Evolutionary conservation across 2,329 filamentous ascomycete species (phyloP), one percentile per base, ranked within the genome.

Genomic region (Botrytis fabae): DNA sequence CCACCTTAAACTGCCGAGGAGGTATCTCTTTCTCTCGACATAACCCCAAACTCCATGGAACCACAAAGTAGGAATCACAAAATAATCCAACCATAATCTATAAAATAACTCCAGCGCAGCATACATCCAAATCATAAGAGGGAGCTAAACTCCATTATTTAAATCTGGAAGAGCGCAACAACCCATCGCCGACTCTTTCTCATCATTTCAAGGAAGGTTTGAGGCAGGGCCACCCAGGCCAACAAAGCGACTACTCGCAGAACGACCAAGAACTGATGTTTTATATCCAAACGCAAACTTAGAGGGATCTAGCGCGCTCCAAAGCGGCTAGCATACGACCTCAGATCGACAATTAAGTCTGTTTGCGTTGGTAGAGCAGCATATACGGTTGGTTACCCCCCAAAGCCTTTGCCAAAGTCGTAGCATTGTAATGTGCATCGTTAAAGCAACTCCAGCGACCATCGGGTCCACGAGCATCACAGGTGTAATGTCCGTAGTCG

Each of bases 401-500:
- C 14, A 70, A 40, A 62, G 70, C 71, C 71, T 68, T 61, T 44
- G 68, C 25, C 72, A 83, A 65, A 32, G 38, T 60, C 20, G 69
- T 69, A 38, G n/a, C 84, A n/a, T 51, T 44, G 46, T 69, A 14
- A 74, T 75, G 12, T 1, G 57, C 18, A 72, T 80, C 78, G 51
- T 80, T 74, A 51, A 76, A 80, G 4, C 73, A 44, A 57, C 71
- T 70, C 79, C 78, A 79, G 22, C 69, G 28, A 22, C 74, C 75
- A 64, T 79, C 75, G 3, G 74, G 69, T 28, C 74, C 78, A 28
- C 70, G 73, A 4, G 77, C 75, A 66, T 70, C 66, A 60, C 75
- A 76, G n/a, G 76, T 68, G 63, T 80, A 80, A 57, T 80, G 79
- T 2, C 79, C 79, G 18, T 16, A 71, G 20, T 70, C 68, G 5